Base-by-base conservation (phyloP, 305 asterid species). In the Fraxinus platypoda region DNA sequence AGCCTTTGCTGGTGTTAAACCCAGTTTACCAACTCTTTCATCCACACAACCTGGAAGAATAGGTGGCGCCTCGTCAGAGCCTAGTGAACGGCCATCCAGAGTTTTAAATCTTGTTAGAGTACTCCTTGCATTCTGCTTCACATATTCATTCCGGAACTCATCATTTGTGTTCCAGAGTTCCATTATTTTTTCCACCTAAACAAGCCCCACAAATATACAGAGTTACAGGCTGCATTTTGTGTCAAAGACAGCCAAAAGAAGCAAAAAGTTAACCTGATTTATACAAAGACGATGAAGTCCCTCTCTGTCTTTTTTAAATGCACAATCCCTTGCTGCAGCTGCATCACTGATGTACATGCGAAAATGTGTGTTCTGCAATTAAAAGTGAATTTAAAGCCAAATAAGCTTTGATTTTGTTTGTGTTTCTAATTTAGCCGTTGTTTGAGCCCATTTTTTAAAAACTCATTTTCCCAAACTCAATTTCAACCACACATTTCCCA, bases 21-120 rank as follows among this genome's bases (percentile, higher is more conserved):
- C 86, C 82, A 78, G 59, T 78, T 85, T 86, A 80, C 74, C 76
- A 75, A 52, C 83, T 90, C 92, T 87, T 84, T 83, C 93, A 34
- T 81, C 84, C 74, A 66, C 82, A 80, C 84, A 85, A 85, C 79
- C 87, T 82, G 97, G 92, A 71, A 91, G 35, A 17, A 85, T 70
- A 77, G 85, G 91, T 28, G 94, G 95, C 81, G 83, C 84, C 91
- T 95, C 98, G 30, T 92, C 90, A 54, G 98, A 97, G 66, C 94
- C 97, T 74, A 93, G 97, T 73, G 94, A 78, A 75, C 97, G 94
- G 73, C 98, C 97, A 82, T 93, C 99, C 84, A 90, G 83, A 68
- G 97, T 90, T 64, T 97, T 97, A 13, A 94, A 85, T 92, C 97
- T 92, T 90, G 91, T 83, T 73, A 90, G 66, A 11, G 93, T 90